These are phyloP conservation scores for Scutellaria barbata DNA, from an alignment of 257 asterid species.

Conservation along the genomic window DNA sequence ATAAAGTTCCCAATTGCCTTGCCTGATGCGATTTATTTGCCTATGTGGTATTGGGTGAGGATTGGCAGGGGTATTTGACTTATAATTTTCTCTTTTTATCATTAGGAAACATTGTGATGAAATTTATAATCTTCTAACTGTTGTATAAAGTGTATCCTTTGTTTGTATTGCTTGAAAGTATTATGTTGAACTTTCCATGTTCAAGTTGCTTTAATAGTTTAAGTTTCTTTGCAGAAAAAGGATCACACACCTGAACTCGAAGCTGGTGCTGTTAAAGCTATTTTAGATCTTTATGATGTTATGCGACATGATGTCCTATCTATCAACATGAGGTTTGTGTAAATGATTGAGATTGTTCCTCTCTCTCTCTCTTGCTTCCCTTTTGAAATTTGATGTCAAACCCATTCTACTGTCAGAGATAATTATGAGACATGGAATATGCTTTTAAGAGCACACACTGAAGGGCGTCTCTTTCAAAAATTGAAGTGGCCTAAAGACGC, in stretches of 20 bases:
- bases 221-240: constrained; percentile 60
- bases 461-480: constrained; percentile 89
- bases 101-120: not conserved
- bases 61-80: not conserved
- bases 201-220: constrained; percentile 26
- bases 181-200: constrained; percentile 24
- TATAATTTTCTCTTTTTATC: not conserved
- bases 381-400: constrained; percentile 12
- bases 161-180: constrained; percentile 18
- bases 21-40: constrained; percentile 9
- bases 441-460: constrained; percentile 80
- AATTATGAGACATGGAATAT: constrained; percentile 78
- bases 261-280: constrained; percentile 88
- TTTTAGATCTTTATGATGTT: constrained; percentile 95
- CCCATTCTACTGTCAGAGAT: constrained; percentile 52
- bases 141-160: not conserved
- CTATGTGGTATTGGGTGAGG: not conserved
- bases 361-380: not conserved
- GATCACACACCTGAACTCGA: constrained; percentile 79
- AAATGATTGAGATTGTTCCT: constrained; percentile 16
- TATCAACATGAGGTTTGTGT: constrained; percentile 76
- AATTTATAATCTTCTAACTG: not conserved
- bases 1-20: not conserved
- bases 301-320: constrained; percentile 77
- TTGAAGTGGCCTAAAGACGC: constrained; percentile 92